Percentiles rank a stretch among this genome's conserved stretches.
These are phyloP conservation scores for Erodium trifolium DNA, from an alignment of 441 rosid species.

Conservation along the genomic window DNA sequence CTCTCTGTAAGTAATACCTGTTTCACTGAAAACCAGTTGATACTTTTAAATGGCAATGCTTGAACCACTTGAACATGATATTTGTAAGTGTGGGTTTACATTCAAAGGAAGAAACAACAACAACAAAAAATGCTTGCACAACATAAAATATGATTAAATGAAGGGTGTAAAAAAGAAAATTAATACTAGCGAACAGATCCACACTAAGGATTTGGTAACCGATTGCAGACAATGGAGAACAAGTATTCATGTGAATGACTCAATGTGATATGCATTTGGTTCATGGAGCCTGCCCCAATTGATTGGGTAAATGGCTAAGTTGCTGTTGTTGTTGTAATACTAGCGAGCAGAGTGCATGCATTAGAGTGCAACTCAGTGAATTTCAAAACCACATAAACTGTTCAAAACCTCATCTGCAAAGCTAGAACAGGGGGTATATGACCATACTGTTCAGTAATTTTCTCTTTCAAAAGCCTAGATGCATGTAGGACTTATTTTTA, in stretches of 20 bases:
- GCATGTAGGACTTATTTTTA: not conserved
- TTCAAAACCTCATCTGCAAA: not conserved
- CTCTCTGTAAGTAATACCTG: conserved; percentile 86
- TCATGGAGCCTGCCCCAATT: no score
- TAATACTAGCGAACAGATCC: not conserved
- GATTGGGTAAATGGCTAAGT: no score
- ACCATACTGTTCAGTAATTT: not conserved
- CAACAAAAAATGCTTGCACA: not conserved
- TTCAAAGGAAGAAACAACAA: not conserved
- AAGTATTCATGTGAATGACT: no score
- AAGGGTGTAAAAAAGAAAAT: not conserved
- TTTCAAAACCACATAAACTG: no score
- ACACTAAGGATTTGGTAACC: no score
- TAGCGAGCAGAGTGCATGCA: no score
- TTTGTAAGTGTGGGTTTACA: not conserved
- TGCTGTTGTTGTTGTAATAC: no score
- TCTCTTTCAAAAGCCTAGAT: not conserved
- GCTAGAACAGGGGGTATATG: not conserved
- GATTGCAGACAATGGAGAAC: no score
- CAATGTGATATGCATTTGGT: no score
- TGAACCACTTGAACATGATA: conserved; percentile 20
- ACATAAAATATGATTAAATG: not conserved
- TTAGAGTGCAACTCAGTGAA: not conserved
- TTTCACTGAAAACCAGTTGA: conserved; percentile 48
- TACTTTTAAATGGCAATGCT: conserved; percentile 28